phyloP scores from a whole-genome alignment of 345 rosid species.

The Litchi chinensis region DNA sequence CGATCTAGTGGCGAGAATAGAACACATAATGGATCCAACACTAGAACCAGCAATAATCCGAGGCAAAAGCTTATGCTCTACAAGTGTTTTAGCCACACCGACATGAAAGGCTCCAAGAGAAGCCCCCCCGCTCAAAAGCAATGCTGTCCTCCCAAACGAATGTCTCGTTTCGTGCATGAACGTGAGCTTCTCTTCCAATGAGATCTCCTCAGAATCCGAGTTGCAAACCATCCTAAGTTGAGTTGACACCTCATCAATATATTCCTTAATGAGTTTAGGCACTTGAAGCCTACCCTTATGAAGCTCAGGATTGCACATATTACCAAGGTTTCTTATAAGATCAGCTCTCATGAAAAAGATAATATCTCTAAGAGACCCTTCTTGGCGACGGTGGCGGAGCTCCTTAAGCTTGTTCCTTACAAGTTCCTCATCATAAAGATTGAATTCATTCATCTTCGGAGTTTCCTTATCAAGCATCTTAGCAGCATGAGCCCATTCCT shows the following conservation, averaged over 20 bases:
- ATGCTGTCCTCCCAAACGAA: conserved; percentile 95
- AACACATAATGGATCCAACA: conserved; percentile 93
- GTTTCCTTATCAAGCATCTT: conserved; percentile 95
- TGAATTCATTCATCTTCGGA: conserved; percentile 70
- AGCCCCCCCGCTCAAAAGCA: conserved; percentile 99
- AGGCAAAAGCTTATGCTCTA: conserved; percentile 88
- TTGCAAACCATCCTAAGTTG: conserved; percentile 91
- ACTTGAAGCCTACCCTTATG: conserved; percentile 97
- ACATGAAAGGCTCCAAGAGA: conserved; percentile 94
- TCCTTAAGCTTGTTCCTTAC: conserved; percentile 86
- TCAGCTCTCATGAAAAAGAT: conserved; percentile 98
- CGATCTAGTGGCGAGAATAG: conserved; percentile 82
- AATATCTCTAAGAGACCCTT: conserved; percentile 84
- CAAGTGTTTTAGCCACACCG: conserved; percentile 90
- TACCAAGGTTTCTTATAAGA: conserved; percentile 90
- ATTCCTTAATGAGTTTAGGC: conserved; percentile 89
- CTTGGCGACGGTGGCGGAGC: conserved; percentile 86
- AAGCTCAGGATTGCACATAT: conserved; percentile 96
- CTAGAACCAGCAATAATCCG: conserved; percentile 95
- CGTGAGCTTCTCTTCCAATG: conserved; percentile 90
- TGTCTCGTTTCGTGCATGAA: conserved; percentile 98
- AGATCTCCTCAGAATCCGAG: conserved; percentile 86
- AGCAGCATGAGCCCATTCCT: conserved; percentile 99
- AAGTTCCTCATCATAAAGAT: conserved; percentile 83
- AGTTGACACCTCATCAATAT: conserved; percentile 89